phyloP scores from a whole-genome alignment of 306 rosid species.

The Astragalus glycyphyllos region DNA sequence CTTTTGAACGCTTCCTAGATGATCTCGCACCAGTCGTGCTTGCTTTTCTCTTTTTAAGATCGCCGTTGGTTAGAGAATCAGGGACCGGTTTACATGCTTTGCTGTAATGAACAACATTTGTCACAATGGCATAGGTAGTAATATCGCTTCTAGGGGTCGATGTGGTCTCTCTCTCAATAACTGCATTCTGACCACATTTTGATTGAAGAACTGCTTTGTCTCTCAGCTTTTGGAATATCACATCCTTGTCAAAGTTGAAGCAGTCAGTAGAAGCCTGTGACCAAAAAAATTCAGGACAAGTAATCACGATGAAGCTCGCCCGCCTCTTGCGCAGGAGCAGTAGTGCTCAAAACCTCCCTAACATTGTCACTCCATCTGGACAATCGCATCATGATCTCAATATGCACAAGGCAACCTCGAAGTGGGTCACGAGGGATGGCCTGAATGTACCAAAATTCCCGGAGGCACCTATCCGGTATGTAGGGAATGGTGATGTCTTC shows the following conservation, averaged over 20 bases:
- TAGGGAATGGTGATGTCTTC: too few relatives aligned
- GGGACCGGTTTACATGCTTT: slow-evolving; percentile 47
- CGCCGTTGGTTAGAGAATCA: slow-evolving; percentile 62
- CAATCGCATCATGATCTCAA: too few relatives aligned
- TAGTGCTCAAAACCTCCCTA: too few relatives aligned
- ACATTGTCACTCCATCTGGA: too few relatives aligned
- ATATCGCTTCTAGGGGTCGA: slow-evolving; percentile 62
- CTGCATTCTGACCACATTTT: slow-evolving; percentile 76
- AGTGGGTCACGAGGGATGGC: too few relatives aligned
- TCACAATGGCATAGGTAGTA: slow-evolving; percentile 71
- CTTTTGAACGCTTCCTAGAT: slow-evolving; percentile 79
- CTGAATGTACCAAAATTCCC: too few relatives aligned
- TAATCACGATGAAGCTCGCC: too few relatives aligned
- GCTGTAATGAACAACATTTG: slow-evolving; percentile 69
- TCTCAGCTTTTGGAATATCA: slow-evolving; percentile 71
- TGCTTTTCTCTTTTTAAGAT: slow-evolving; percentile 54
- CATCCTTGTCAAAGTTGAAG: slow-evolving; percentile 62
- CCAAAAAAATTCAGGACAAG: not conserved
- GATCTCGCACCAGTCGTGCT: slow-evolving; percentile 53
- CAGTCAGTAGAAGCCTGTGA: slow-evolving; percentile 72
- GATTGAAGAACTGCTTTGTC: slow-evolving; percentile 70
- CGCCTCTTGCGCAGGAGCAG: too few relatives aligned
- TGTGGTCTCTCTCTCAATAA: slow-evolving; percentile 65
- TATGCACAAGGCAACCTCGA: too few relatives aligned
- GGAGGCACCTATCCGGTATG: too few relatives aligned